Evolutionary conservation across 345 rosid species (phyloP).

Genomic region (Rhodamnia argentea): DNA sequence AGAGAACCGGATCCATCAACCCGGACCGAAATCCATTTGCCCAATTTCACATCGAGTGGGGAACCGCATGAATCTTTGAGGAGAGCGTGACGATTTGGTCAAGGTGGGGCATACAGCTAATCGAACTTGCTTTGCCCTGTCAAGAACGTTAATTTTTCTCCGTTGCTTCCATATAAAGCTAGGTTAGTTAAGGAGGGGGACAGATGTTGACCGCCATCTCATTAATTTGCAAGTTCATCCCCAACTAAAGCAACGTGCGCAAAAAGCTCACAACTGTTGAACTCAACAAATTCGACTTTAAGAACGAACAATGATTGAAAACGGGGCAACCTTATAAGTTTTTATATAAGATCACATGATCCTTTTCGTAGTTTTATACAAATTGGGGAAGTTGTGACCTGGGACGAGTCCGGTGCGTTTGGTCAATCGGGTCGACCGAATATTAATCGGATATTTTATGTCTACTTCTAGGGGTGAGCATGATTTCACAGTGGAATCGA

Average conservation of each 20-base stretch:
- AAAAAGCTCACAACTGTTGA: neutral
- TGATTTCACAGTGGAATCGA: no score
- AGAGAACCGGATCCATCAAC: neutral
- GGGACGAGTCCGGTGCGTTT: neutral
- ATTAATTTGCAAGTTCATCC: neutral
- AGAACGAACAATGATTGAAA: neutral
- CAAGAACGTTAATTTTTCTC: neutral
- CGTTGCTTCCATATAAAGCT: neutral
- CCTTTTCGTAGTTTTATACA: neutral
- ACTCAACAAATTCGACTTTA: neutral
- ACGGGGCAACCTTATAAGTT: neutral
- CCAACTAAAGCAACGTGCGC: neutral
- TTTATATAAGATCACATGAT: neutral
- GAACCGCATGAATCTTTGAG: neutral
- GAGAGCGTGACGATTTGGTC: neutral
- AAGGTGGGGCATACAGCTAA: neutral
- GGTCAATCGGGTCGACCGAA: neutral
- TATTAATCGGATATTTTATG: neutral
- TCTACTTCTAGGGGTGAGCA: neutral
- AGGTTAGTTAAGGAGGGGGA: neutral
- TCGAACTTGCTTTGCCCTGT: neutral
- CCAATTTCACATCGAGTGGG: neutral
- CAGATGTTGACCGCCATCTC: neutral
- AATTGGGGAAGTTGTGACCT: neutral
- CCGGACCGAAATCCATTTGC: neutral